These are phyloP conservation scores for Microdochium bolleyi DNA, from an alignment of 2,329 filamentous ascomycete species.

Conservation along the genomic window DNA sequence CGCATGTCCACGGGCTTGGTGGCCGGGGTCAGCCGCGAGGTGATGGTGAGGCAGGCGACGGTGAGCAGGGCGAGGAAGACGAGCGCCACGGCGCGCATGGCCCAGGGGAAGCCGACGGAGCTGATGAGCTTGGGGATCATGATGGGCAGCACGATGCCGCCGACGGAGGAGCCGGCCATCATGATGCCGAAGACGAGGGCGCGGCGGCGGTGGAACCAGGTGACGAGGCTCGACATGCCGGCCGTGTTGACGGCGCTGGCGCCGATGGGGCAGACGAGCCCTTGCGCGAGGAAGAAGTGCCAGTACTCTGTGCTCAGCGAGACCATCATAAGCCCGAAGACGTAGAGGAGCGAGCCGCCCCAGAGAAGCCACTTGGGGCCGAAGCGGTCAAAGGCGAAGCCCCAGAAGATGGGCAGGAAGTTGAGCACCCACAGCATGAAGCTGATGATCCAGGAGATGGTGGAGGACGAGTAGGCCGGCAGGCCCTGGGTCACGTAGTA, in stretches of 20 bases:
- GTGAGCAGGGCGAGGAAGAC: constrained; percentile 17
- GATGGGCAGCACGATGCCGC: constrained; percentile 24
- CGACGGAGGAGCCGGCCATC: constrained; percentile 20
- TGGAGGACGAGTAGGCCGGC: constrained; percentile 22
- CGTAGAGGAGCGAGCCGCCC: constrained; percentile 29
- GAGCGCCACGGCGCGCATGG: constrained; percentile 7
- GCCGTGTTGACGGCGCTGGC: constrained; percentile 31
- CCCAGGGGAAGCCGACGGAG: constrained; percentile 16
- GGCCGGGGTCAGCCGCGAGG: constrained; percentile 6
- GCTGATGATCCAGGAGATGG: constrained; percentile 37
- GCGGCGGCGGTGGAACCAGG: constrained; percentile 20
- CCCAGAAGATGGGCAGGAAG: constrained; percentile 30
- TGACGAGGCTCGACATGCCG: constrained; percentile 19
- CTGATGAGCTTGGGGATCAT: constrained; percentile 12
- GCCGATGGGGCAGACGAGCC: constrained; percentile 35
- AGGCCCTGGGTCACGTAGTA: constrained; percentile 36
- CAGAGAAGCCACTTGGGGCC: constrained; percentile 31
- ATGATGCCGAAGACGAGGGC: constrained; percentile 24
- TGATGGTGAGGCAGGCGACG: constrained; percentile 15
- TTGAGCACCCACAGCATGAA: constrained; percentile 37
- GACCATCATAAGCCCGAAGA: constrained; percentile 38
- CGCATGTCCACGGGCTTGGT: constrained; percentile 5
- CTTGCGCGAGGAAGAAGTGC: constrained; percentile 36
- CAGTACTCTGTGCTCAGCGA: constrained; percentile 29
- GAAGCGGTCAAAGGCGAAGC: constrained; percentile 39